Evolutionary conservation across 148 eudicot species (phyloP).

Genomic region (Fagopyrum esculentum): DNA sequence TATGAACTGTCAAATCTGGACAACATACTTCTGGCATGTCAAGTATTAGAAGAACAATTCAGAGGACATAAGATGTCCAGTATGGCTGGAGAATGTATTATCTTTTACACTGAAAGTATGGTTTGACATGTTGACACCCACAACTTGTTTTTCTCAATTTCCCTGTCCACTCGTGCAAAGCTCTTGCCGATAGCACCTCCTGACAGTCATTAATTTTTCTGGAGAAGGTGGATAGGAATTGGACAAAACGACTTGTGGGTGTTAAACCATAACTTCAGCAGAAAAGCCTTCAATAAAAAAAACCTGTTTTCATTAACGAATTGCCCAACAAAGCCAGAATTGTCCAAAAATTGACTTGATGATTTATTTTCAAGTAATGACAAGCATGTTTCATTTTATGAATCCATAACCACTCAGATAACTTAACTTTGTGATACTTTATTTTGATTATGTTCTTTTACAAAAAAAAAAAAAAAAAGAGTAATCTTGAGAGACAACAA

Average conservation of each 20-base stretch:
- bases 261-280: background rate
- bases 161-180: no score
- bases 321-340: no score
- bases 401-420: background rate
- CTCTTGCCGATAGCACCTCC: no score
- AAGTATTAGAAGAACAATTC: background rate
- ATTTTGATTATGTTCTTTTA: background rate
- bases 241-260: no score
- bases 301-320: no score
- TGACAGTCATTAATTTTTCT: no score
- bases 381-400: background rate
- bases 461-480: background rate
- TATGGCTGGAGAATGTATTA: no score
- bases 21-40: background rate
- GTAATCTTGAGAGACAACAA: background rate
- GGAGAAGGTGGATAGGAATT: no score
- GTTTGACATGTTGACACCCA: no score
- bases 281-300: no score
- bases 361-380: background rate
- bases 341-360: background rate
- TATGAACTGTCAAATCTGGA: background rate
- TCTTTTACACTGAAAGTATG: no score
- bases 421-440: background rate
- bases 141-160: no score
- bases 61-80: background rate